Base-by-base conservation (phyloP, 306 rosid species). In the Coriaria nepalensis region DNA sequence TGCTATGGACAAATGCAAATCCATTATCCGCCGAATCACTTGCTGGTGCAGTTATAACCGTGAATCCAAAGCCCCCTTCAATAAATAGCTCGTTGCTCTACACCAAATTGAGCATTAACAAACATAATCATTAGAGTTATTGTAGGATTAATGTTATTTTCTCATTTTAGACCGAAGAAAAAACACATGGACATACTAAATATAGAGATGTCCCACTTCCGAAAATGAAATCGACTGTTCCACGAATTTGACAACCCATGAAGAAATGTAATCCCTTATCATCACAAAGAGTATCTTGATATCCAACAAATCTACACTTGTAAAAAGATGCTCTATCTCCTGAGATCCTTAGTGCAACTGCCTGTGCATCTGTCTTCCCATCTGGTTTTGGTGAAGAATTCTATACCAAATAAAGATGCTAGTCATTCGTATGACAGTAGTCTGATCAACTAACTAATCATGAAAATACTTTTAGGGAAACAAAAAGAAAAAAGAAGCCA, bases 31-130 rank as follows among this genome's bases (percentile, higher is more conserved):
- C 37, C 0, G 4, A 4, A 10, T 56, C 56, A 20, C 83, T 69
- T 40, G 81, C 80, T 2, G 76, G 88, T 5, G 93, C 95, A 0
- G 73, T 42, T 39, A 86, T 76, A 20, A 78, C 65, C 0, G 72
- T 49, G 40, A 67, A 6, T 10, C 60, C 72, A 0, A 0, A 33
- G 0, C 52, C 62, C 0, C 59, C 75, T 0, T 71, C 10, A 5
- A 70, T 73, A 13, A 55, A 33, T n/a, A 81, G 2, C n/a, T 50
- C 37, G 0, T 40, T 70, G 42, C 69, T 78, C 78, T 83, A 65
- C 50, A 38, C 8, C 13, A 15, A 13, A 9, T 6, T 10, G 8
- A 11, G 9, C 20, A 29, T 2, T n/a, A n/a, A n/a, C n/a, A n/a
- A n/a, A n/a, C n/a, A n/a, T n/a, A n/a, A n/a, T n/a, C n/a, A n/a